A percentile compares a stretch with the other conserved stretches of the same genome.
These are phyloP conservation scores for Xylaria sp. DNA, from an alignment of 2,329 filamentous ascomycete species.

Conservation along the genomic window DNA sequence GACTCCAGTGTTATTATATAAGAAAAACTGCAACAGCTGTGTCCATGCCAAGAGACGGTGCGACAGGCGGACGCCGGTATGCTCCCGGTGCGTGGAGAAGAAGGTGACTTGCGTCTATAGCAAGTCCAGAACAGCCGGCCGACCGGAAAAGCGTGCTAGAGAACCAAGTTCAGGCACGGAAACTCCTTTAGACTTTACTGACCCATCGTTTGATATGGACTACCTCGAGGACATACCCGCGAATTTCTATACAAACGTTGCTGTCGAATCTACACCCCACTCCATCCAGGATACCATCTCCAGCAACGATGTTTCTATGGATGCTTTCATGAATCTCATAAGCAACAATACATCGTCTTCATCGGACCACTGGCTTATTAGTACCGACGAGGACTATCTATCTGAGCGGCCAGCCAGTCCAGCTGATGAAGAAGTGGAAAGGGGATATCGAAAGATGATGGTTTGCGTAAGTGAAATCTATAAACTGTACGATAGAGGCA, in stretches of 20 bases:
- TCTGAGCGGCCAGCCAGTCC: constrained; percentile 33
- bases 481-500: neutral
- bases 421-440: constrained; percentile 32
- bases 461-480: constrained; percentile 38
- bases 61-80: constrained; percentile 51
- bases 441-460: constrained; percentile 38
- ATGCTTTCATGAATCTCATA: constrained; percentile 28
- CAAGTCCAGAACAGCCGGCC: constrained; percentile 31
- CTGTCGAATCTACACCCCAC: neutral
- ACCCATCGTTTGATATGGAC: constrained; percentile 26
- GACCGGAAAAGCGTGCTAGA: neutral
- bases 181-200: constrained; percentile 17
- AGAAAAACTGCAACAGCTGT: constrained; percentile 52
- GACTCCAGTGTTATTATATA: too few species aligned
- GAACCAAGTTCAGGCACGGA: constrained; percentile 10
- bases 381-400: neutral
- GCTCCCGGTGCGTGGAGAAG: constrained; percentile 53
- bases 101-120: constrained; percentile 47
- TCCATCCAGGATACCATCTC: neutral
- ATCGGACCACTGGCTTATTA: constrained; percentile 33
- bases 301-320: constrained; percentile 16
- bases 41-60: constrained; percentile 54
- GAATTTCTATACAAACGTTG: constrained; percentile 5
- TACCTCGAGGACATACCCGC: constrained; percentile 14
- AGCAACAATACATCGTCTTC: constrained; percentile 9